A percentile compares a stretch with the other conserved stretches of the same genome.
phyloP scores from a whole-genome alignment of 805 yeast genomes.

The Suhomyces faveliae region DNA sequence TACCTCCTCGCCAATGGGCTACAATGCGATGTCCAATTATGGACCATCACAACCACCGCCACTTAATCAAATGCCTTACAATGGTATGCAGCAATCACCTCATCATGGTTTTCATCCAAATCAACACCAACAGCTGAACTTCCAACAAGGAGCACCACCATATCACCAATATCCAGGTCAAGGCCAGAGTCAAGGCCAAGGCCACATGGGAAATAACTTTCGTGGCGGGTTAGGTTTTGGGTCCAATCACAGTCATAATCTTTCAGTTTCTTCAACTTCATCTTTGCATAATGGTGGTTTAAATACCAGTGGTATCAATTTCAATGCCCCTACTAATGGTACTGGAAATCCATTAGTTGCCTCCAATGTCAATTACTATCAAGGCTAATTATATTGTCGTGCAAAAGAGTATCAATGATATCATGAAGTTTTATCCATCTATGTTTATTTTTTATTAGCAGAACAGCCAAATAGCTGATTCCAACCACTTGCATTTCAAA shows the following conservation, averaged over 20 bases:
- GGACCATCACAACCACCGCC: neutral
- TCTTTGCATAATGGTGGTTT: slow-evolving; percentile 4
- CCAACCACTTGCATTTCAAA: slow-evolving; percentile 2
- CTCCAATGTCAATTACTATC: slow-evolving; percentile 1
- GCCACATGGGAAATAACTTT: neutral
- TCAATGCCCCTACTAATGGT: neutral
- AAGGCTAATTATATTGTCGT: neutral
- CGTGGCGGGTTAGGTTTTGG: neutral
- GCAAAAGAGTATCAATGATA: neutral
- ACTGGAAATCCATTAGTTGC: slow-evolving; percentile 2
- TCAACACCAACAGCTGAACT: neutral
- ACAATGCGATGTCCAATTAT: neutral
- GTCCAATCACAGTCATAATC: slow-evolving; percentile 2
- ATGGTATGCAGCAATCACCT: neutral
- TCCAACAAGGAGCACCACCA: slow-evolving; percentile 4
- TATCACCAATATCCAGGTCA: neutral
- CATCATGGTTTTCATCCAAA: neutral
- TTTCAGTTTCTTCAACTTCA: slow-evolving; percentile 5
- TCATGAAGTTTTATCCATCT: neutral
- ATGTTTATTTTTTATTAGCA: neutral
- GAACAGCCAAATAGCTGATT: neutral
- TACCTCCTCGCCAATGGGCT: neutral
- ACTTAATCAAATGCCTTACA: neutral
- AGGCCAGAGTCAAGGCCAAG: neutral
- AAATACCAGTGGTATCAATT: neutral